A percentile compares a stretch with the other conserved stretches of the same genome.
Evolutionary conservation across 1,139 yeast species (phyloP).

Genomic region (Kodamaea sp.): DNA sequence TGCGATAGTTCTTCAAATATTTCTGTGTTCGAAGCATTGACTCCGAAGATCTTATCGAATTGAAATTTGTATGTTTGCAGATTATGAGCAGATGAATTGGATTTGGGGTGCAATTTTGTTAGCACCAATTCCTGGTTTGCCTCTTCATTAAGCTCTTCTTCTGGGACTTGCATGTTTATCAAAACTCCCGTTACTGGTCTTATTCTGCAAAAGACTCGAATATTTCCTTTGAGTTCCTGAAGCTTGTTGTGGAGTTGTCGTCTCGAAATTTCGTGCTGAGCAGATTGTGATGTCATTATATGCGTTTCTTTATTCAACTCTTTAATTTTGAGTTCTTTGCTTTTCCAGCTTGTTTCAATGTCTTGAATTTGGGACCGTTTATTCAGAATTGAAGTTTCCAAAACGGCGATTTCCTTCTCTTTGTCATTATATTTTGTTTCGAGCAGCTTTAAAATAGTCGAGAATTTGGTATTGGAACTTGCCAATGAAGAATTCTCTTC

Average conservation of each 20-base stretch:
- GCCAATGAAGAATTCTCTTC: conserved; percentile 6
- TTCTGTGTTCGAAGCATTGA: conserved; percentile 52
- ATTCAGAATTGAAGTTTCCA: conserved; percentile 14
- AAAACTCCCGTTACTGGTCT: conserved; percentile 53
- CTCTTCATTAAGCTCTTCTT: conserved; percentile 46
- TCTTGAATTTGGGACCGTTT: conserved; percentile 13
- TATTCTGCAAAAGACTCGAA: conserved; percentile 85
- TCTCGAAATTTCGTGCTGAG: conserved; percentile 38
- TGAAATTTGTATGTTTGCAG: conserved; percentile 45
- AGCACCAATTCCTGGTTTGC: conserved; percentile 51
- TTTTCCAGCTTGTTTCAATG: conserved; percentile 4
- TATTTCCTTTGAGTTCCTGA: conserved; percentile 89
- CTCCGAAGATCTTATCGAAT: conserved; percentile 79
- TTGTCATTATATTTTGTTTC: conserved; percentile 18
- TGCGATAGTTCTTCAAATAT: conserved; percentile 87
- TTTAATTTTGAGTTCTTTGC: conserved; percentile 8
- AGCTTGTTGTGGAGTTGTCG: conserved; percentile 71
- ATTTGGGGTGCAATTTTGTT: conserved; percentile 22
- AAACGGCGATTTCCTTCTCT: conserved; percentile 22
- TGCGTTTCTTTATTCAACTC: conserved; percentile 12
- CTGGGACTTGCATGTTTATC: conserved; percentile 48
- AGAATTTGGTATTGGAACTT: conserved; percentile 6
- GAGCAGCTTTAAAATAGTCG: conserved; percentile 9
- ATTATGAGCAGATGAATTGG: conserved; percentile 2
- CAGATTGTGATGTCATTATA: conserved; percentile 26